These are phyloP conservation scores for Microthlaspi erraticum DNA, from an alignment of 345 rosid genomes.

Conservation along the genomic window DNA sequence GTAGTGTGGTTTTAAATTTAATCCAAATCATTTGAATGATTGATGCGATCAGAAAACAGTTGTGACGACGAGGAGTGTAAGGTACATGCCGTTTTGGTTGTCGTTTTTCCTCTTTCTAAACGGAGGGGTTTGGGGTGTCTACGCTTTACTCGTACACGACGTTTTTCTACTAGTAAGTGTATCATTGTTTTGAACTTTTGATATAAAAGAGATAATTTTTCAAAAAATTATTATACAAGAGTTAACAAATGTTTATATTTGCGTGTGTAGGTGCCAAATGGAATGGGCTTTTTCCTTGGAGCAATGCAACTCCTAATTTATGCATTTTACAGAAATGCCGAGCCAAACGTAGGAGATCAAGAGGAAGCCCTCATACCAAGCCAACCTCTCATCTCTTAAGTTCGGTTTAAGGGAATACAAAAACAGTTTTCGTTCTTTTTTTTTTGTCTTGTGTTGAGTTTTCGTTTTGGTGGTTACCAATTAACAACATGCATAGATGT, in stretches of 20 bases:
- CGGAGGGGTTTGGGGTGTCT: slow-evolving; percentile 69
- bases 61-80: slow-evolving; percentile 65
- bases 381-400: slow-evolving; percentile 34
- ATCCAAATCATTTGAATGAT: slow-evolving; percentile 9
- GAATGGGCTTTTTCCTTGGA: slow-evolving; percentile 67
- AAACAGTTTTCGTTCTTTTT: background rate
- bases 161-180: slow-evolving; percentile 58
- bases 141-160: slow-evolving; percentile 62
- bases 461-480: background rate
- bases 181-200: slow-evolving; percentile 1
- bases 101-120: slow-evolving; percentile 70
- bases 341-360: slow-evolving; percentile 29
- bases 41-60: slow-evolving; percentile 66
- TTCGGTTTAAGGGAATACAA: background rate
- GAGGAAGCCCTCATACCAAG: slow-evolving; percentile 37
- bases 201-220: background rate
- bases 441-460: background rate
- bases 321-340: slow-evolving; percentile 58
- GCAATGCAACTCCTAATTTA: slow-evolving; percentile 60
- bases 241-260: slow-evolving; percentile 9
- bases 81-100: slow-evolving; percentile 76
- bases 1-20: slow-evolving; percentile 14
- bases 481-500: background rate
- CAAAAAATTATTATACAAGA: background rate
- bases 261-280: slow-evolving; percentile 70